Evolutionary conservation across 306 rosid genomes (phyloP).

Genomic region (Psophocarpus tetragonolobus): DNA sequence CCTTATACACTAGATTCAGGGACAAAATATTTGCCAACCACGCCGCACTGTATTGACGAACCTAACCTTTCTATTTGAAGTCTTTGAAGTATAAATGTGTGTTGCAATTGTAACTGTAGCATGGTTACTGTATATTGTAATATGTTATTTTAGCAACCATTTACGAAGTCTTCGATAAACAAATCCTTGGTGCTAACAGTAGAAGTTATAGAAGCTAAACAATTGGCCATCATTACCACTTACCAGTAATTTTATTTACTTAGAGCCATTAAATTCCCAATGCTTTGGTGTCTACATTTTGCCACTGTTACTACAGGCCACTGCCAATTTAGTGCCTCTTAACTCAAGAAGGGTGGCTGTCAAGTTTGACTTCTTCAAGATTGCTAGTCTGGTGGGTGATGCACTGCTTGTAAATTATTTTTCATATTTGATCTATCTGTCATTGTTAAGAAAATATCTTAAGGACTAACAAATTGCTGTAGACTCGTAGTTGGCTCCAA

Average conservation of each 20-base stretch:
- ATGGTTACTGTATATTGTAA: background rate
- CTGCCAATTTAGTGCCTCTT: slow-evolving; percentile 85
- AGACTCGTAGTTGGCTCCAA: background rate
- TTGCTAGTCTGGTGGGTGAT: slow-evolving; percentile 68
- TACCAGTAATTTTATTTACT: background rate
- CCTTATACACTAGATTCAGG: too few relatives aligned
- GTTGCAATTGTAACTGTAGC: background rate
- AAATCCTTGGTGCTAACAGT: background rate
- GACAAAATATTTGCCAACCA: too few relatives aligned
- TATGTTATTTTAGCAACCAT: background rate
- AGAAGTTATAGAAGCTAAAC: background rate
- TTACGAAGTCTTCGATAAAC: background rate
- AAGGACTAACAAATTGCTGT: background rate
- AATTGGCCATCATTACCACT: background rate
- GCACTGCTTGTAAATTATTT: background rate
- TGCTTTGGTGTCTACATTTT: slow-evolving; percentile 13
- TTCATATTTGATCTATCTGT: slow-evolving; percentile 1
- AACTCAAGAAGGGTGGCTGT: slow-evolving; percentile 83
- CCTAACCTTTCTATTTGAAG: background rate
- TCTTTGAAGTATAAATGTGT: background rate
- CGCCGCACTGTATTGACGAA: too few relatives aligned
- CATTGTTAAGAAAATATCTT: background rate
- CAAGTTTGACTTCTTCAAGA: slow-evolving; percentile 81
- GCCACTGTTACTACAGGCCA: slow-evolving; percentile 57
- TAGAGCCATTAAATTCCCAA: background rate